Evolutionary conservation across 2,329 filamentous ascomycete species (phyloP), one percentile per base, ranked within the genome.

Genomic region (Ceratocystis variospora): DNA sequence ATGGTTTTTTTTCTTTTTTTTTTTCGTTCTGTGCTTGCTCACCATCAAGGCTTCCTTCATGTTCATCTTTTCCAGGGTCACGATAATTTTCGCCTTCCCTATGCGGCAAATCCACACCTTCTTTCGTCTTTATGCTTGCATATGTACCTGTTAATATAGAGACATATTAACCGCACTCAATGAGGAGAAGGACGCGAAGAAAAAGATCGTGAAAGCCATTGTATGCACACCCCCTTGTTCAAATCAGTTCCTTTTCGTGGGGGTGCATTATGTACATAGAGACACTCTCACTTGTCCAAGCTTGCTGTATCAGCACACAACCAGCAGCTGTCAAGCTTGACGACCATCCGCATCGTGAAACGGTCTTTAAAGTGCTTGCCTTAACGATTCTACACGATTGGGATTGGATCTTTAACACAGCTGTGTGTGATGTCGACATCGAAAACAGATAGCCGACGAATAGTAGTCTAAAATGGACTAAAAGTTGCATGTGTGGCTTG

Each of bases 171-270:
- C 55, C 37, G 55, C 55, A 59, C 28, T 37, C 28, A 19, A 37
- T 31, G 55, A 59, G 33, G 62, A 17, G 17, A 55, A 25, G 10
- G 31, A 64, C 19, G 57, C 25, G 28, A 44, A 46, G 25, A 45
- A 44, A 62, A 62, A 66, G 59, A 66, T 66, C 59, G 59, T 66
- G 65, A 66, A 33, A 45, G 44, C 63, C 19, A 31, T 48, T 66
- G 62, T 46, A 45, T 50, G 57, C 65, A 66, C 65, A 61, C 65
- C 65, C 65, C 46, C 33, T 65, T 33, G 55, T 59, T 8, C 7
- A 6, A 5, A n/a, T 2, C 10, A 59, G 55, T 59, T 59, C 31
- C 25, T 37, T n/a, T n/a, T 17, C 17, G 55, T 37, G 55, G 28
- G 50, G 28, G 28, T 17, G 55, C 55, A 37, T 59, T 37, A 33